These are phyloP conservation scores for Hypoxylon sp. DNA, from an alignment of 2,329 filamentous ascomycete genomes.

Conservation along the genomic window DNA sequence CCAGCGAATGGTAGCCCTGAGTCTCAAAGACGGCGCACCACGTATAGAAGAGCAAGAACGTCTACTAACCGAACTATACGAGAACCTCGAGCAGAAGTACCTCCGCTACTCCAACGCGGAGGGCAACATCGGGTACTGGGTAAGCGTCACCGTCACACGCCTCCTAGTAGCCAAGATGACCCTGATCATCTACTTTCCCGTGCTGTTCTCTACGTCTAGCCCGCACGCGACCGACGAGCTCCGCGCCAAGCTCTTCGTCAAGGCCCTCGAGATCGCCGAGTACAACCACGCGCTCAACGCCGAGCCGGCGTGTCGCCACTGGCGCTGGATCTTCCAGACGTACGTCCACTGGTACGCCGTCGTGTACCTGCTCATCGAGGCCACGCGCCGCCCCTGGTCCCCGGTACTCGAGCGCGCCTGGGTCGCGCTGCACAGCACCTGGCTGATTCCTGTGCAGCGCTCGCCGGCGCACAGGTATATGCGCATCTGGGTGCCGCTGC, in stretches of 20 bases:
- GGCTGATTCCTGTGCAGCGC: conserved; percentile 42
- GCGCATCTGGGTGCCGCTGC: conserved; percentile 54
- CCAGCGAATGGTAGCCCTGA: conserved; percentile 50
- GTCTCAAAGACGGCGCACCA: conserved; percentile 40
- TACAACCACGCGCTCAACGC: conserved; percentile 72
- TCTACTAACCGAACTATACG: conserved; percentile 35
- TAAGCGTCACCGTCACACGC: conserved; percentile 65
- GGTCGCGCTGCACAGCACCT: conserved; percentile 41
- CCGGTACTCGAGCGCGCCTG: conserved; percentile 43
- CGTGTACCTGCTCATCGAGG: conserved; percentile 58
- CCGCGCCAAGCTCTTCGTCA: conserved; percentile 74
- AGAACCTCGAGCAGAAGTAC: conserved; percentile 53
- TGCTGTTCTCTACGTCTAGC: conserved; percentile 68
- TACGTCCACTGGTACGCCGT: conserved; percentile 63
- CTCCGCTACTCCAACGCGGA: conserved; percentile 50
- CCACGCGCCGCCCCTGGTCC: conserved; percentile 45
- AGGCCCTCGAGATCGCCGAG: conserved; percentile 78
- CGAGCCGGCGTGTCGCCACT: conserved; percentile 59
- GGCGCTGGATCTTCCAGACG: conserved; percentile 60
- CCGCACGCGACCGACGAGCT: conserved; percentile 66
- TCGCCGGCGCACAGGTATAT: conserved; percentile 43
- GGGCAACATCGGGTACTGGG: conserved; percentile 50
- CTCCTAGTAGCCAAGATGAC: conserved; percentile 82
- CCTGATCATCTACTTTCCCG: conserved; percentile 78
- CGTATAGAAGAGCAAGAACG: conserved; percentile 52